Conservation (phyloP, 1,139 yeast species). For the Debaryomyces psychrophilus region DNA sequence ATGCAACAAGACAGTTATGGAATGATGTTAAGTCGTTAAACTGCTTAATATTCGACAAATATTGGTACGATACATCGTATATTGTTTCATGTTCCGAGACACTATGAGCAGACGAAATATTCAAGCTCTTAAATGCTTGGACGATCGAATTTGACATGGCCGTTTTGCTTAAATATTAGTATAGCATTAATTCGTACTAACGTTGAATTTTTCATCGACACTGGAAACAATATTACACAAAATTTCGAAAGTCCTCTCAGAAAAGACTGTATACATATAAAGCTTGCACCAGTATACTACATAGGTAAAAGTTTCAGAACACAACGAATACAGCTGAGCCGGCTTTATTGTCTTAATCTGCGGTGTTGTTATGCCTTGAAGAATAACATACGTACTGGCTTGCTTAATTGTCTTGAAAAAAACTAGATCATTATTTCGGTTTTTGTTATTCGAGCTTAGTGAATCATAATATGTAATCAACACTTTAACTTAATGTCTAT, state of each 20-base stretch:
- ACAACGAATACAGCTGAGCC: no score
- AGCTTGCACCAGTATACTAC: no score
- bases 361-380: no score
- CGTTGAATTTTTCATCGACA: constrained; percentile 7
- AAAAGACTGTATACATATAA: constrained; percentile 4
- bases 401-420: no score
- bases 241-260: neutral
- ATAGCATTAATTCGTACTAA: neutral
- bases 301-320: no score
- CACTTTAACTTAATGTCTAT: no score
- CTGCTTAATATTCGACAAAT: constrained; percentile 43
- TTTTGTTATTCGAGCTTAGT: no score
- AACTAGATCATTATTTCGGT: no score
- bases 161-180: neutral
- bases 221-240: constrained; percentile 4
- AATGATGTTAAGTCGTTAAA: constrained; percentile 55
- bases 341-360: no score
- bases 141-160: constrained; percentile 45
- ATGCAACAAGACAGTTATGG: constrained; percentile 65
- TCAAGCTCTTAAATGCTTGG: constrained; percentile 47
- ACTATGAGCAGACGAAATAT: constrained; percentile 30
- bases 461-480: no score
- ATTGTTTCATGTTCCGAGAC: constrained; percentile 42
- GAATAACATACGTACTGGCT: no score
- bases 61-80: constrained; percentile 47